These are phyloP conservation scores for Juglanconis sp. DNA, from an alignment of 2,329 filamentous ascomycete species.

Conservation along the genomic window DNA sequence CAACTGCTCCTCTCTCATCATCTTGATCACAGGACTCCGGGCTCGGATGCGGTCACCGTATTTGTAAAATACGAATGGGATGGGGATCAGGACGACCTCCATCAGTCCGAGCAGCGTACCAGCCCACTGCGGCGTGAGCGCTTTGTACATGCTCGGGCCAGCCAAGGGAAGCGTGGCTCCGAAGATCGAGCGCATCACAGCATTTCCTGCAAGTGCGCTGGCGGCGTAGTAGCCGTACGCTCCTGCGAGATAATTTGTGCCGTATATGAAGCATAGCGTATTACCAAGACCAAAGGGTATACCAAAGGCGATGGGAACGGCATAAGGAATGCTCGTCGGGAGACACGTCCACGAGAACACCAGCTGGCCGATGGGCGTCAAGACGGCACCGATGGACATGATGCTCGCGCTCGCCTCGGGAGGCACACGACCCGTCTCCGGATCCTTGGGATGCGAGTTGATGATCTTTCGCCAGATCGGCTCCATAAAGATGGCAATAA, in stretches of 20 bases:
- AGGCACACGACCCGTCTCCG: constrained; percentile 66
- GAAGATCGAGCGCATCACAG: constrained; percentile 64
- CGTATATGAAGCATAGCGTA: constrained; percentile 73
- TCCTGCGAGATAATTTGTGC: constrained; percentile 70
- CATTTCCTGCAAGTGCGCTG: constrained; percentile 72
- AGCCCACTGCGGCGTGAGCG: constrained; percentile 69
- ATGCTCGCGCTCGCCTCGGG: constrained; percentile 81
- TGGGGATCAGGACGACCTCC: constrained; percentile 68
- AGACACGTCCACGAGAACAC: constrained; percentile 87
- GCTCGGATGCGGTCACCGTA: constrained; percentile 48
- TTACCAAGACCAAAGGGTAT: constrained; percentile 76
- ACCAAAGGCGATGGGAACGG: constrained; percentile 69
- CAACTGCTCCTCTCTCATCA: constrained; percentile 38
- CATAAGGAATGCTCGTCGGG: constrained; percentile 74
- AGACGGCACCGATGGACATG: constrained; percentile 72
- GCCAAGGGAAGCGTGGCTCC: constrained; percentile 71
- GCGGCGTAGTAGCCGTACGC: constrained; percentile 77
- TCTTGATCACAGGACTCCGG: constrained; percentile 41
- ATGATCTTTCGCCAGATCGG: constrained; percentile 75
- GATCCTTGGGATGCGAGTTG: constrained; percentile 71
- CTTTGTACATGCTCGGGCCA: constrained; percentile 65
- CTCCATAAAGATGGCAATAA: constrained; percentile 60
- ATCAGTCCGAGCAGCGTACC: constrained; percentile 68
- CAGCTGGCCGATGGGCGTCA: constrained; percentile 75
- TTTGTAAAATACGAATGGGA: constrained; percentile 70